Base-by-base conservation (phyloP, 371 early-diverging fungal genomes). In the Basidiobolus heterosporus region DNA sequence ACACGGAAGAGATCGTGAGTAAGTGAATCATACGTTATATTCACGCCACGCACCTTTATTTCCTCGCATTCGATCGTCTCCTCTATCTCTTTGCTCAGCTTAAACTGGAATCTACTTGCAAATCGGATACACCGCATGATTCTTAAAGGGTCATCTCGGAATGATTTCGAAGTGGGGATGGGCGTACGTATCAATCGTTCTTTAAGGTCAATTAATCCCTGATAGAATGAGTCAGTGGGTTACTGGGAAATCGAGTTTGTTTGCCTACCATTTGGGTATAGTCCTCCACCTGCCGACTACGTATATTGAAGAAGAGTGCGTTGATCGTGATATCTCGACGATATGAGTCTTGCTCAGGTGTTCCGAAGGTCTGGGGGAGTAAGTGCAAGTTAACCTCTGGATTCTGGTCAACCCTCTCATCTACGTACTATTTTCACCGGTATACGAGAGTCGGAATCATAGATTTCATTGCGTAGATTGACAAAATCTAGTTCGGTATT, bases 241-340 rank as follows among this genome's bases (percentile, higher is more conserved):
- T 36, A 20, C 38, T 22, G 18, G n/a, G 17, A 17, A 18, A 18
- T 40, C 41, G 2, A 38, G 20, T 47, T 8, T 13, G 17, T 8
- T 42, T 15, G 44, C 41, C 45, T 65, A 70, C 78, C 57, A 56
- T 69, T 19, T 75, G 65, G 1, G 93, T 93, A 48, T 78, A 91
- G 58, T 99, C 99, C 65, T 99, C 99, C 1, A 99, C 85, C 36
- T 65, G 23, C 1, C 61, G 55, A 0, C 91, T 85, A 53, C 86
- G 80, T 17, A 99, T 69, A 64, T 98, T 99, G 66, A 93, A 99
- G 53, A 98, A 98, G 43, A 99, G 67, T 20, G 98, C 77, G 57
- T 99, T 99, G 62, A 99, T 95, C 14, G 99, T 98, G 5, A 85
- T 85, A 64, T 99, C 99, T 22, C 99, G 72, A 6, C 99, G 83